These are phyloP conservation scores for Lenwebbia sp. DNA, from an alignment of 345 rosid species.

Conservation along the genomic window DNA sequence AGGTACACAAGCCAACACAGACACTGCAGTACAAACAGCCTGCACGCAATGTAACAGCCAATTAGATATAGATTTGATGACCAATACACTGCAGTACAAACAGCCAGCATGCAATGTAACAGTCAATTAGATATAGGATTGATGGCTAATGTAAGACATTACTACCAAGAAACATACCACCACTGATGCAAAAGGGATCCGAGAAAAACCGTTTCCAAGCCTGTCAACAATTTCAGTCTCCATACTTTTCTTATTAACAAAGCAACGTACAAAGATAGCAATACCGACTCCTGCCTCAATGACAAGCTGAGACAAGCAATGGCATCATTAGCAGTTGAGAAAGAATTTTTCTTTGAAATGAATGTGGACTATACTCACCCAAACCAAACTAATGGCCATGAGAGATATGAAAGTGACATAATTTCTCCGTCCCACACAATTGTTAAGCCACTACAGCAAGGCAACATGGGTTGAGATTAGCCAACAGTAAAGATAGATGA, in stretches of 20 bases:
- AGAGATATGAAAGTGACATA: slow-evolving; percentile 78
- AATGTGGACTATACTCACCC: slow-evolving; percentile 43
- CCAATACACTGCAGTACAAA: neutral
- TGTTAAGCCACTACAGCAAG: slow-evolving; percentile 92
- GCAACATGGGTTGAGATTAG: slow-evolving; percentile 13
- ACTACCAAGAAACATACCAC: slow-evolving; percentile 44
- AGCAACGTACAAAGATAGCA: slow-evolving; percentile 81
- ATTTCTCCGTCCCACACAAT: slow-evolving; percentile 91
- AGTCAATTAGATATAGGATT: neutral
- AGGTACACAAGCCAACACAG: slow-evolving; percentile 83
- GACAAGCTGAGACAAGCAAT: slow-evolving; percentile 43
- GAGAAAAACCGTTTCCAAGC: slow-evolving; percentile 97
- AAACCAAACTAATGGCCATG: slow-evolving; percentile 81
- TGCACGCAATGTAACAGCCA: slow-evolving; percentile 20
- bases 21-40: slow-evolving; percentile 85
- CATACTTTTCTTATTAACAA: slow-evolving; percentile 75
- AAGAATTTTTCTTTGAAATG: neutral
- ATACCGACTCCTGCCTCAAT: slow-evolving; percentile 90
- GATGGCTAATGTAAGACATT: neutral
- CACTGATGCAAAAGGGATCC: slow-evolving; percentile 88
- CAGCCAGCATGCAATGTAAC: neutral
- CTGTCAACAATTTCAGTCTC: slow-evolving; percentile 79
- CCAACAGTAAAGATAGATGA: neutral
- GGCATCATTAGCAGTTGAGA: neutral
- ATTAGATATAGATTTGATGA: neutral